A percentile compares a stretch with the other conserved stretches of the same genome.
Conservation (phyloP, 352 stramenopile species). For the Peronosclerospora sorghi region DNA sequence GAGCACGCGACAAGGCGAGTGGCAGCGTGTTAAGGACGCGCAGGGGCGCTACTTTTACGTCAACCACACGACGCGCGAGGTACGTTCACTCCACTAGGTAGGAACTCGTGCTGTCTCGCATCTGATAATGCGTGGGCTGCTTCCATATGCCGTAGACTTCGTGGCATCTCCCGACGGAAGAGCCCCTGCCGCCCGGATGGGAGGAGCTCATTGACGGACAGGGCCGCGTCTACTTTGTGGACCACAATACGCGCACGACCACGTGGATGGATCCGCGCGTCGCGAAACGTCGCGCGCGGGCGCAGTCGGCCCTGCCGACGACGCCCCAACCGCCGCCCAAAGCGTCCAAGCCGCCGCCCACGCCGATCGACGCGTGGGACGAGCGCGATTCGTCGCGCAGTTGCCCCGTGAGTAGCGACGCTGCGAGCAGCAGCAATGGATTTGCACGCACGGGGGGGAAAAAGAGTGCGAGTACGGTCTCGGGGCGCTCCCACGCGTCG, state of each 20-base stretch:
- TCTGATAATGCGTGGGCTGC: no score
- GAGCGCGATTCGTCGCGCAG: no score
- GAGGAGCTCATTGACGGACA: conserved; percentile 68
- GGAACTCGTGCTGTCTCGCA: background rate
- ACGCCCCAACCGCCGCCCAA: background rate
- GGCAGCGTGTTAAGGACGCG: conserved; percentile 74
- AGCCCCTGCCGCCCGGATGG: conserved; percentile 62
- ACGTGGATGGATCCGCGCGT: conserved; percentile 77
- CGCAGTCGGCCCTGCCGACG: conserved; percentile 10
- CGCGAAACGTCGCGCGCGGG: conserved; percentile 8
- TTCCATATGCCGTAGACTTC: no score
- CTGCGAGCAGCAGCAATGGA: conserved; percentile 3
- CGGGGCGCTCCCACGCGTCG: conserved; percentile 8
- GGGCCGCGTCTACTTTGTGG: conserved; percentile 73
- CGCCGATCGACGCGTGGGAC: no score
- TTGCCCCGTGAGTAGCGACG: conserved; percentile 3
- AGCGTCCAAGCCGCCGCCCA: no score
- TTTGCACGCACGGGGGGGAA: conserved; percentile 6
- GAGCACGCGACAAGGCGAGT: conserved; percentile 31
- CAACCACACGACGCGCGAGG: conserved; percentile 71
- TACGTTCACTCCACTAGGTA: conserved; percentile 12
- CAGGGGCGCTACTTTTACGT: conserved; percentile 81
- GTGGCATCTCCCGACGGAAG: conserved; percentile 59
- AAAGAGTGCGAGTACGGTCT: conserved; percentile 14
- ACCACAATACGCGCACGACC: conserved; percentile 64